A percentile compares a stretch with the other conserved stretches of the same genome.
Evolutionary conservation across 2,329 filamentous ascomycete genomes (phyloP).

Genomic region (Balansia obtecta): DNA sequence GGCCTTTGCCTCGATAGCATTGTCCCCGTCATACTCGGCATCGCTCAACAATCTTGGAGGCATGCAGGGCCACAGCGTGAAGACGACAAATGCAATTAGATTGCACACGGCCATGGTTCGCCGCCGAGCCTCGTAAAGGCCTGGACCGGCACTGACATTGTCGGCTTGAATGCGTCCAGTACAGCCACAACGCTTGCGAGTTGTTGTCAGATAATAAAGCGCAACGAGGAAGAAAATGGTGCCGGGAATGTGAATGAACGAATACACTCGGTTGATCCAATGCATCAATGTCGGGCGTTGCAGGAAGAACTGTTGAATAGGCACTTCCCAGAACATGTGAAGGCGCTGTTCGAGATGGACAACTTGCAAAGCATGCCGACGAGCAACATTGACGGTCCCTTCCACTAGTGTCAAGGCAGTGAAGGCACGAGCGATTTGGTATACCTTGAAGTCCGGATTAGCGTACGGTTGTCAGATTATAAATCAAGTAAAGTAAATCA

Average conservation of each 20-base stretch:
- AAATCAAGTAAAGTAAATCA: not conserved
- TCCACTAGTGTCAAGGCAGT: slow-evolving; percentile 57
- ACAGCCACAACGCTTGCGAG: slow-evolving; percentile 33
- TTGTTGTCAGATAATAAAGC: slow-evolving; percentile 60
- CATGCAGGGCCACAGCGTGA: slow-evolving; percentile 53
- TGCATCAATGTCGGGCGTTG: slow-evolving; percentile 43
- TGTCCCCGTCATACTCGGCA: slow-evolving; percentile 38
- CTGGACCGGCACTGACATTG: slow-evolving; percentile 25
- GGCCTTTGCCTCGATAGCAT: slow-evolving; percentile 46
- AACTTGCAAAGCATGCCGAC: slow-evolving; percentile 54
- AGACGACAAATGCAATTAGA: slow-evolving; percentile 45
- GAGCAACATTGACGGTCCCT: slow-evolving; percentile 54
- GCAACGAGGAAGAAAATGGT: slow-evolving; percentile 55
- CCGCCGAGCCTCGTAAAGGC: slow-evolving; percentile 41
- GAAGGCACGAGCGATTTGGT: slow-evolving; percentile 62
- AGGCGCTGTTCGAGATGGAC: slow-evolving; percentile 54
- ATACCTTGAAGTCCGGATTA: slow-evolving; percentile 37
- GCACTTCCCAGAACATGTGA: slow-evolving; percentile 52
- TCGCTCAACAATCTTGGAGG: slow-evolving; percentile 48
- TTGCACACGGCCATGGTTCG: slow-evolving; percentile 52
- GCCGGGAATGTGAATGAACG: slow-evolving; percentile 67
- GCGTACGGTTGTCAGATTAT: not conserved
- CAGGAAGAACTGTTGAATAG: slow-evolving; percentile 24
- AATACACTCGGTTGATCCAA: slow-evolving; percentile 62
- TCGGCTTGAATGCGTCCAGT: slow-evolving; percentile 16